phyloP scores from a whole-genome alignment of 148 eudicot species.

The Cornus florida region DNA sequence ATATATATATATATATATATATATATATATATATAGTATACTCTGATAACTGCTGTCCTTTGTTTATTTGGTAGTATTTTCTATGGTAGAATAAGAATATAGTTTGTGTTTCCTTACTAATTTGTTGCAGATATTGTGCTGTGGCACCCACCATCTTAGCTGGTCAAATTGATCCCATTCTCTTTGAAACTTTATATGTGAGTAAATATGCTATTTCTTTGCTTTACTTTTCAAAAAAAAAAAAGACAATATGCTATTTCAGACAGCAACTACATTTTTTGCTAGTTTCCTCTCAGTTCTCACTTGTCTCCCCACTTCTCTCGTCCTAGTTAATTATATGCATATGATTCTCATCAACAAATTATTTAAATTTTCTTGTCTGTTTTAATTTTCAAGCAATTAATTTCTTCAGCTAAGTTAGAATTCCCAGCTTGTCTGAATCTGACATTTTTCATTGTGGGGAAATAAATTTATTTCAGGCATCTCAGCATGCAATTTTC shows the following conservation, averaged over 20 bases:
- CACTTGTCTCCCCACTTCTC: background rate
- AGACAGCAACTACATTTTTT: background rate
- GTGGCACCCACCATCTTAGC: slow-evolving; percentile 88
- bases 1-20: too few species aligned
- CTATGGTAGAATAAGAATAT: background rate
- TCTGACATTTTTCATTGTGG: background rate
- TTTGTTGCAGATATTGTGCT: slow-evolving; percentile 70
- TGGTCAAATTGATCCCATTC: slow-evolving; percentile 88
- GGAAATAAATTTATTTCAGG: slow-evolving; percentile 46
- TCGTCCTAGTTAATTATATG: background rate
- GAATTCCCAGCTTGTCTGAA: slow-evolving; percentile 2
- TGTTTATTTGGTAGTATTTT: slow-evolving; percentile 8
- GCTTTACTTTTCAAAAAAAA: too few species aligned
- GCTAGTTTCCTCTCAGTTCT: background rate
- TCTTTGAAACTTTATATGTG: slow-evolving; percentile 96
- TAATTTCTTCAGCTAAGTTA: background rate
- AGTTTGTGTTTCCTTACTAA: slow-evolving; percentile 30
- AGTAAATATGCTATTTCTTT: slow-evolving; percentile 24
- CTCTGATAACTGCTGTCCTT: background rate
- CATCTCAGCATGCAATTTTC: slow-evolving; percentile 89
- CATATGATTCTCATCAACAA: background rate
- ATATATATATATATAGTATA: too few species aligned
- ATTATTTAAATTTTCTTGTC: background rate
- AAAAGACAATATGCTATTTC: background rate
- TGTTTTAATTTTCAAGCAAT: background rate